Evolutionary conservation across 441 rosid genomes (phyloP).

Genomic region (Monsonia emarginata): DNA sequence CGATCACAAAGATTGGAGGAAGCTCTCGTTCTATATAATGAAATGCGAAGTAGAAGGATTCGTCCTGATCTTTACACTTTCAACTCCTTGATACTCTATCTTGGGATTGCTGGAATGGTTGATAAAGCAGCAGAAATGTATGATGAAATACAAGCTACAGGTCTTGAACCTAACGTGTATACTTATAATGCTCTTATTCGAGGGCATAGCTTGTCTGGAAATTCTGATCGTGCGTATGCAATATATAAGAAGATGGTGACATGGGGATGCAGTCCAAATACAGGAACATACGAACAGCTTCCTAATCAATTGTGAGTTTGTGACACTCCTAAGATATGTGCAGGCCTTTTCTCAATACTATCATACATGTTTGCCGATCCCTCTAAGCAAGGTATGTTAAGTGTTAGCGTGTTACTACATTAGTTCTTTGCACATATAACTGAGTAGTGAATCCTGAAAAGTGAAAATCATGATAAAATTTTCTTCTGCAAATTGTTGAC

Average conservation of each 20-base stretch:
- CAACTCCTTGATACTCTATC: constrained; percentile 61
- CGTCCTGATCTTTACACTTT: constrained; percentile 75
- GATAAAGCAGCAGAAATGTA: constrained; percentile 56
- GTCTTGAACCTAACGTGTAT: constrained; percentile 77
- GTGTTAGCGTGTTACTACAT: constrained; percentile 8
- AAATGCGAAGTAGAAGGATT: constrained; percentile 55
- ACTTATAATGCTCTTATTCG: constrained; percentile 84
- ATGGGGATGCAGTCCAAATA: constrained; percentile 75
- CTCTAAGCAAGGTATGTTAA: not conserved
- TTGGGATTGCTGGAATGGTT: constrained; percentile 59
- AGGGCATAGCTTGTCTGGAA: constrained; percentile 63
- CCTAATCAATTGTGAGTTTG: constrained; percentile 40
- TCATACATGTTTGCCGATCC: constrained; percentile 5
- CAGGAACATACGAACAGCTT: constrained; percentile 72
- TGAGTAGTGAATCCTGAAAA: not conserved
- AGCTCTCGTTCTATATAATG: constrained; percentile 54
- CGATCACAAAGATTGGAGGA: constrained; percentile 53
- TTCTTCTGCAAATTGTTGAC: no score
- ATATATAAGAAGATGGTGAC: constrained; percentile 73
- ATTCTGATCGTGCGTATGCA: constrained; percentile 56
- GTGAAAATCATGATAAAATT: not conserved
- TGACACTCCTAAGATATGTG: constrained; percentile 23
- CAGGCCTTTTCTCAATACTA: not conserved
- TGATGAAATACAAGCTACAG: constrained; percentile 45
- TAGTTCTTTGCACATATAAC: not conserved